Percentiles rank a stretch among this genome's conserved stretches.
Conservation (phyloP, 164 flowering plant genomes). For the Vitis vinifera region DNA sequence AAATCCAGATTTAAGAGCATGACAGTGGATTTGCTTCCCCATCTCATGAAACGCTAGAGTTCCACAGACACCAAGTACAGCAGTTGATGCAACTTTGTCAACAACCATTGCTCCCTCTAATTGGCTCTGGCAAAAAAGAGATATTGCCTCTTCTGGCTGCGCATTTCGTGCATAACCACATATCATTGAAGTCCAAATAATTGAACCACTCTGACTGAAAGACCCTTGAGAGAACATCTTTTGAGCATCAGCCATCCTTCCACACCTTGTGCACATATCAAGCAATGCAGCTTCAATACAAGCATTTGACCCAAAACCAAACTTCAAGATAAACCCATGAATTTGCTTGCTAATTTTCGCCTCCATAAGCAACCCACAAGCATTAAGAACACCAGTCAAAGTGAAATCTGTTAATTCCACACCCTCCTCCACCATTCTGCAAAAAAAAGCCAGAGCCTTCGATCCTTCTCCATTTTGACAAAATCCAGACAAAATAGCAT, state of each 20-base stretch:
- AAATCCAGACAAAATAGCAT: constrained; percentile 72
- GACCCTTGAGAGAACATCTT: constrained; percentile 52
- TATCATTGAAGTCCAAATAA: constrained; percentile 69
- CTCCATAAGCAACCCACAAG: constrained; percentile 61
- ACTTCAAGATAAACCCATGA: constrained; percentile 76
- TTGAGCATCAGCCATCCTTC: constrained; percentile 66
- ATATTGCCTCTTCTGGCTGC: constrained; percentile 59
- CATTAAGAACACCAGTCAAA: constrained; percentile 64
- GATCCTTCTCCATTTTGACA: constrained; percentile 57
- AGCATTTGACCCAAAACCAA: constrained; percentile 52
- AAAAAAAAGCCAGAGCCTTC: constrained; percentile 55
- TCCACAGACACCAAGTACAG: constrained; percentile 73
- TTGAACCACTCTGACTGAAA: constrained; percentile 25
- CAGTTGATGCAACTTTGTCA: constrained; percentile 66
- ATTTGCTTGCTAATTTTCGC: constrained; percentile 56
- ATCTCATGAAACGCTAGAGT: constrained; percentile 57
- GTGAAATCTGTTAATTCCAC: constrained; percentile 65
- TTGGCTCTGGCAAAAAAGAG: constrained; percentile 43
- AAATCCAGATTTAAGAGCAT: constrained; percentile 53
- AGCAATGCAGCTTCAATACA: constrained; percentile 67
- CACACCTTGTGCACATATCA: constrained; percentile 85
- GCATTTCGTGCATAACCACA: constrained; percentile 83
- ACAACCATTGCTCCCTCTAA: constrained; percentile 35
- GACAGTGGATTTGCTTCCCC: constrained; percentile 79
- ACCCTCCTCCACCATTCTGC: constrained; percentile 51